phyloP scores from a whole-genome alignment of 2,329 filamentous ascomycete species.

The Rhinocladiella similis region DNA sequence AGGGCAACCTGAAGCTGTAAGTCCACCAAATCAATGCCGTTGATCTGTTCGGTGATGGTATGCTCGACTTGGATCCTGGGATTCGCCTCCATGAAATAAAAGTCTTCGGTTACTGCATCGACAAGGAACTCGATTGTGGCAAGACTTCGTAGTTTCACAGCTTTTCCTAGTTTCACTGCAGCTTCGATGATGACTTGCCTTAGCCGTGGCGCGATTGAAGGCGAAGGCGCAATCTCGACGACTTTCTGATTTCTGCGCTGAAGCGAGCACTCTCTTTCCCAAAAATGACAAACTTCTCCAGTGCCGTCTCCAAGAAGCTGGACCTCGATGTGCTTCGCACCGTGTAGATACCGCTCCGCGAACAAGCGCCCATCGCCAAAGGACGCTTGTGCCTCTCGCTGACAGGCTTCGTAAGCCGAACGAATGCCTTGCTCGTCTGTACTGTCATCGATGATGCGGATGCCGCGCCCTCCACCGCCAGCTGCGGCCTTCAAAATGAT shows the following conservation, averaged over 20 bases:
- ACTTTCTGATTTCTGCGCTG: constrained; percentile 99
- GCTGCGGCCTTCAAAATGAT: constrained; percentile 99
- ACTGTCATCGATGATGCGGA: constrained; percentile 94
- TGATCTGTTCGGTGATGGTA: constrained; percentile 60
- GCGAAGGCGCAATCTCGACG: constrained; percentile 94
- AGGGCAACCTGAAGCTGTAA: constrained; percentile 50
- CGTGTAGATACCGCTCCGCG: constrained; percentile 96
- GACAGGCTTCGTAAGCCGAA: constrained; percentile 82
- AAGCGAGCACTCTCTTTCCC: constrained; percentile 98
- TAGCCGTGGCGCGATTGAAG: constrained; percentile 81
- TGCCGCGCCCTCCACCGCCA: constrained; percentile 95
- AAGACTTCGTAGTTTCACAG: constrained; percentile 96
- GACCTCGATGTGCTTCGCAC: constrained; percentile 98
- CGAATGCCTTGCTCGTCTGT: constrained; percentile 68
- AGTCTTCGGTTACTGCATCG: constrained; percentile 93
- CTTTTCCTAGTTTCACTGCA: constrained; percentile 89
- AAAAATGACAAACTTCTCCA: constrained; percentile 95
- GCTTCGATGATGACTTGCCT: constrained; percentile 85
- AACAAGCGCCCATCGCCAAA: constrained; percentile 99
- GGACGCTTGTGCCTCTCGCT: constrained; percentile 93
- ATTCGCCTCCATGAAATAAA: constrained; percentile 62
- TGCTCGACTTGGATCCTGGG: constrained; percentile 63
- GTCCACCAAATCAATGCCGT: constrained; percentile 55
- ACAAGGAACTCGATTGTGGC: constrained; percentile 98
- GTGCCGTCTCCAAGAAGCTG: constrained; percentile 96